Conservation (phyloP, 495 filamentous ascomycete genomes). For the Penicillium flavigenum region DNA sequence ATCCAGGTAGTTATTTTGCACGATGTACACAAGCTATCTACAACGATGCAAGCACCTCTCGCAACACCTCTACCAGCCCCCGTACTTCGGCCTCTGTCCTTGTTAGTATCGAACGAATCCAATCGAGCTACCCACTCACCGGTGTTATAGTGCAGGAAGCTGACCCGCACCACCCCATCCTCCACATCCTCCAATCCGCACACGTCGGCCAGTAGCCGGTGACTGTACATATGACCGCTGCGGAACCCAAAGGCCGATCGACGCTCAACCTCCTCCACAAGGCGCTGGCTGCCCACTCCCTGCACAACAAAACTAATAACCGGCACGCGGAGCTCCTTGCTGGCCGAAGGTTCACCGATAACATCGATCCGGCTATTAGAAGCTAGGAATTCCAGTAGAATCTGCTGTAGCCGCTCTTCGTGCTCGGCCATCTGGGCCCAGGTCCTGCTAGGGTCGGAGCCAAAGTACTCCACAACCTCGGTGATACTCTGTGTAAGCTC, state of each 20-base stretch:
- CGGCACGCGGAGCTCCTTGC: constrained; percentile 52
- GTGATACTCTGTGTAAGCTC: constrained; percentile 63
- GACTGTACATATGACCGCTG: constrained; percentile 69
- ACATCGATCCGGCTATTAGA: constrained; percentile 49
- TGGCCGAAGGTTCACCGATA: constrained; percentile 52
- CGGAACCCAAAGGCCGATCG: constrained; percentile 57
- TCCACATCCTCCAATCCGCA: constrained; percentile 50
- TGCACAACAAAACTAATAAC: constrained; percentile 65
- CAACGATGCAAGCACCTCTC: constrained; percentile 34
- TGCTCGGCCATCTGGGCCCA: constrained; percentile 57
- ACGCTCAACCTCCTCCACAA: constrained; percentile 63
- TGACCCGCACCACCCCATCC: constrained; percentile 68
- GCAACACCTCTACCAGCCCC: constrained; percentile 48
- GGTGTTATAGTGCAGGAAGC: constrained; percentile 75
- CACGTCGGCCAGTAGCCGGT: constrained; percentile 58
- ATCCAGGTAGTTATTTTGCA: not conserved
- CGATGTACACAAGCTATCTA: constrained; percentile 4
- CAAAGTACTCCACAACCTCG: constrained; percentile 55
- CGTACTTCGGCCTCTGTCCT: constrained; percentile 55
- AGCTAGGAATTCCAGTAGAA: constrained; percentile 56
- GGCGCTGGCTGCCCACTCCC: constrained; percentile 52
- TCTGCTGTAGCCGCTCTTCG: constrained; percentile 58
- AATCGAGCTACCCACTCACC: constrained; percentile 43
- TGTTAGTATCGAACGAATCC: constrained; percentile 16
- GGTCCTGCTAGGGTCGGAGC: constrained; percentile 28